Evolutionary conservation across 1,139 yeast genomes (phyloP).

Genomic region (Nakaseomyces bracarensis): DNA sequence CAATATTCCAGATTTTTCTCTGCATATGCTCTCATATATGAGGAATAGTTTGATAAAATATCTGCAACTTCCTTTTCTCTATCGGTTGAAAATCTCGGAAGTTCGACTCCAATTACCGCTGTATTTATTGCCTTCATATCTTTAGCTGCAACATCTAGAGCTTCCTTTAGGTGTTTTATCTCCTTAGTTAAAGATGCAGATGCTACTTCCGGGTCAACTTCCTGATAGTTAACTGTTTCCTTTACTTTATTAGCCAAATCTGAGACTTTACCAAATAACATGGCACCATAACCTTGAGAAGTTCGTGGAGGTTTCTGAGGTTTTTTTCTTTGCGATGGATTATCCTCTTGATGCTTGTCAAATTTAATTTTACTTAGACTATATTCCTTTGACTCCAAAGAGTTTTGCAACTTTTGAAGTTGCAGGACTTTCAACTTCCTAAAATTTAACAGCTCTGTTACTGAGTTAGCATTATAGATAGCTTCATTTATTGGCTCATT

Average conservation of each 20-base stretch:
- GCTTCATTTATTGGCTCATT: constrained; percentile 82
- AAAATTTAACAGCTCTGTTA: constrained; percentile 59
- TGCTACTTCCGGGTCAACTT: constrained; percentile 22
- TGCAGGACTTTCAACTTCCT: constrained; percentile 65
- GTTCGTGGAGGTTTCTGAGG: constrained; percentile 10
- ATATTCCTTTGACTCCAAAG: constrained; percentile 24
- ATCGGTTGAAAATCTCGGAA: constrained; percentile 23
- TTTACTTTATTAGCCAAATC: constrained; percentile 32
- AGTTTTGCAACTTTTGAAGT: constrained; percentile 39
- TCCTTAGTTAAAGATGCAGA: constrained; percentile 27
- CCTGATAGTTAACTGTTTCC: constrained; percentile 31
- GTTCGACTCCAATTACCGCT: constrained; percentile 26
- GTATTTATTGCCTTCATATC: constrained; percentile 31
- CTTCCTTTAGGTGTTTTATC: constrained; percentile 28
- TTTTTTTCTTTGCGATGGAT: constrained; percentile 1
- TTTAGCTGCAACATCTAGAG: constrained; percentile 27
- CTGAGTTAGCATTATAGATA: constrained; percentile 63
- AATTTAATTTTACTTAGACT: background rate
- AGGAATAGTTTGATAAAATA: constrained; percentile 24
- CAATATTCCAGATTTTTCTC: constrained; percentile 32
- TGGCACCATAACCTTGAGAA: constrained; percentile 19
- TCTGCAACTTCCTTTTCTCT: constrained; percentile 26
- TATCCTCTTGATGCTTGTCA: background rate
- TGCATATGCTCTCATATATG: constrained; percentile 29
- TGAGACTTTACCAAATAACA: constrained; percentile 21